A percentile compares a stretch with the other conserved stretches of the same genome.
Evolutionary conservation across 768 basidiomycete species (phyloP).

Genomic region (Suillus luteus): DNA sequence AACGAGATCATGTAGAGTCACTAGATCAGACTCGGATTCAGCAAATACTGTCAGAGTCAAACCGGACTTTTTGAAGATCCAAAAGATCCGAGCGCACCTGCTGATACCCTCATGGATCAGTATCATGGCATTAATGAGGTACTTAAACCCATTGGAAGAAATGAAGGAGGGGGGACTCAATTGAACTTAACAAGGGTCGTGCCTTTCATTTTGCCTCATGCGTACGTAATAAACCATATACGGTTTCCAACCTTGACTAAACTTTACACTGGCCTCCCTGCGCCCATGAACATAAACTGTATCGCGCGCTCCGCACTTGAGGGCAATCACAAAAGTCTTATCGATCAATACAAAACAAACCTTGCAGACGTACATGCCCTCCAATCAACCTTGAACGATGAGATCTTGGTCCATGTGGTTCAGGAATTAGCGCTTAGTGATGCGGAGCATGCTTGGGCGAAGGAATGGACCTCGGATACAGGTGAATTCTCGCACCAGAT

Average conservation of each 20-base stretch:
- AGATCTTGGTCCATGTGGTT: slow-evolving; percentile 60
- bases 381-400: slow-evolving; percentile 52
- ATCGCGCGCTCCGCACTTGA: slow-evolving; percentile 42
- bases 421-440: slow-evolving; percentile 57
- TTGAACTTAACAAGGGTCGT: too few relatives aligned
- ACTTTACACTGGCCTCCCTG: too few relatives aligned
- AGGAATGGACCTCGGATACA: slow-evolving; percentile 66
- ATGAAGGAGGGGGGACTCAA: too few relatives aligned
- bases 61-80: background rate
- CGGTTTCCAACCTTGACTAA: background rate
- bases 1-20: background rate
- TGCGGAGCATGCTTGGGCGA: slow-evolving; percentile 51
- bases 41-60: background rate
- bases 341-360: slow-evolving; percentile 52
- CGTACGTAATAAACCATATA: background rate
- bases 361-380: slow-evolving; percentile 47
- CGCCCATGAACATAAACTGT: slow-evolving; percentile 10
- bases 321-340: slow-evolving; percentile 49
- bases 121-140: background rate
- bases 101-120: background rate
- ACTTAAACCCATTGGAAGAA: background rate
- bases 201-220: background rate
- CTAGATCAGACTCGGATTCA: background rate
- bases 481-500: slow-evolving; percentile 44
- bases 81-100: background rate